Conservation (phyloP, 345 rosid genomes). For the Theobroma cacao region DNA sequence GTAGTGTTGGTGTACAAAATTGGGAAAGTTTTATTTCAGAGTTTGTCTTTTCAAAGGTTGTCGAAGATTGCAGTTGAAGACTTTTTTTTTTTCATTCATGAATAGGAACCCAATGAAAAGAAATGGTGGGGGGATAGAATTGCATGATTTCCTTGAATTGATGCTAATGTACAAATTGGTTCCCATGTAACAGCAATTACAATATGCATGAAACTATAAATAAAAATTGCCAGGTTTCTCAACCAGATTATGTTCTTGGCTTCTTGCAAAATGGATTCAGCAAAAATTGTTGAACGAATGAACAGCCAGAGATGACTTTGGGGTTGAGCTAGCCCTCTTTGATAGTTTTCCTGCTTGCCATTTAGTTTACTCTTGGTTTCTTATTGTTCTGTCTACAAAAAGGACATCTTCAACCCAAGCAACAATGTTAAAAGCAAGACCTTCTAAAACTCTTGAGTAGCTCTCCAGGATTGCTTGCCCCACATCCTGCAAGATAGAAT, state of each 20-base stretch:
- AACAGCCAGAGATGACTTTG: neutral
- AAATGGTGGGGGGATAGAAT: neutral
- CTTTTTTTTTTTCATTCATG: neutral
- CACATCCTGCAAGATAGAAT: slow-evolving; percentile 61
- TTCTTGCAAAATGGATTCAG: neutral
- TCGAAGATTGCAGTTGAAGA: neutral
- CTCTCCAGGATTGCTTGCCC: slow-evolving; percentile 89
- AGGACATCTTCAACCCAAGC: slow-evolving; percentile 94
- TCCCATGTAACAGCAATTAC: neutral
- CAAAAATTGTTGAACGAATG: neutral
- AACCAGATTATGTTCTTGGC: neutral
- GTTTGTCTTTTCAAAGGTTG: neutral
- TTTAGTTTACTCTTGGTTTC: slow-evolving; percentile 16
- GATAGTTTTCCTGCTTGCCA: slow-evolving; percentile 9
- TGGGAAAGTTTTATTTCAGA: neutral
- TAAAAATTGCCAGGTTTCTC: neutral
- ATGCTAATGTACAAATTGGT: neutral
- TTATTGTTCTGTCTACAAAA: slow-evolving; percentile 55
- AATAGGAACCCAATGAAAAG: neutral
- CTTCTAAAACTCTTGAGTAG: slow-evolving; percentile 88
- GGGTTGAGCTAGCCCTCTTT: slow-evolving; percentile 14
- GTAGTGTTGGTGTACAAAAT: neutral
- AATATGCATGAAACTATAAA: neutral
- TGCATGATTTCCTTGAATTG: neutral
- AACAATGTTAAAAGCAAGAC: slow-evolving; percentile 82